A percentile compares a stretch with the other conserved stretches of the same genome.
These are phyloP conservation scores for Cyberlindnera meyerae DNA, from an alignment of 805 yeast genomes.

Conservation along the genomic window DNA sequence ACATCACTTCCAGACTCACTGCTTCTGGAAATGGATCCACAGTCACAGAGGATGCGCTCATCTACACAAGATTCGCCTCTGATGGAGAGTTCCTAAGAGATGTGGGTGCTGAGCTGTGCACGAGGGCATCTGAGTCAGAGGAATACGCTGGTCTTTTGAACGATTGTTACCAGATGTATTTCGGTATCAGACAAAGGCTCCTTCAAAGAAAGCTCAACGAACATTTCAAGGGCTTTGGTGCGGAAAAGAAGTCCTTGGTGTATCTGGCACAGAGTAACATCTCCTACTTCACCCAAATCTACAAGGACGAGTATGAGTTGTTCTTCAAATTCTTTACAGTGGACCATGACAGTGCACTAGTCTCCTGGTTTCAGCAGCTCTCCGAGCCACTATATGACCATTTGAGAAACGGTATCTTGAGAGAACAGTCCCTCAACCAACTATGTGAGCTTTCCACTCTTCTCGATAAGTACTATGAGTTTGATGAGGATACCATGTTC, in stretches of 20 bases:
- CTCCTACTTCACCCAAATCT: slow-evolving; percentile 52
- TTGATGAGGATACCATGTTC: slow-evolving; percentile 51
- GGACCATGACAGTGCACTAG: slow-evolving; percentile 36
- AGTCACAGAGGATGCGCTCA: slow-evolving; percentile 56
- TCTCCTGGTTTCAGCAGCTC: slow-evolving; percentile 55
- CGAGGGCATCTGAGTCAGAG: slow-evolving; percentile 33
- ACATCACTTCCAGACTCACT: slow-evolving; percentile 25
- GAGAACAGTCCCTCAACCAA: slow-evolving; percentile 61
- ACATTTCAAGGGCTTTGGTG: slow-evolving; percentile 30
- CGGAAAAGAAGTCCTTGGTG: slow-evolving; percentile 37
- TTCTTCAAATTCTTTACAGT: slow-evolving; percentile 50
- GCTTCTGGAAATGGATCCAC: slow-evolving; percentile 26
- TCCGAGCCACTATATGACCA: slow-evolving; percentile 77
- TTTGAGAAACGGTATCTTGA: slow-evolving; percentile 58
- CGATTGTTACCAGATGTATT: slow-evolving; percentile 64
- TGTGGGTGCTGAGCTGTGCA: slow-evolving; percentile 33
- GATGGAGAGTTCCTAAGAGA: slow-evolving; percentile 36
- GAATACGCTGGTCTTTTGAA: slow-evolving; percentile 64
- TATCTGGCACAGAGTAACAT: slow-evolving; percentile 60
- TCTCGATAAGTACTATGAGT: slow-evolving; percentile 61
- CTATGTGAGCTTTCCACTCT: slow-evolving; percentile 74
- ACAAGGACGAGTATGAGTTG: slow-evolving; percentile 55
- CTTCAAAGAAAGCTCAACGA: slow-evolving; percentile 38
- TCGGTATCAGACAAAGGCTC: slow-evolving; percentile 48
- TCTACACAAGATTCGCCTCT: slow-evolving; percentile 58